These are phyloP conservation scores for Globisporangium irregulare DNA, from an alignment of 352 stramenopile genomes.

Conservation along the genomic window DNA sequence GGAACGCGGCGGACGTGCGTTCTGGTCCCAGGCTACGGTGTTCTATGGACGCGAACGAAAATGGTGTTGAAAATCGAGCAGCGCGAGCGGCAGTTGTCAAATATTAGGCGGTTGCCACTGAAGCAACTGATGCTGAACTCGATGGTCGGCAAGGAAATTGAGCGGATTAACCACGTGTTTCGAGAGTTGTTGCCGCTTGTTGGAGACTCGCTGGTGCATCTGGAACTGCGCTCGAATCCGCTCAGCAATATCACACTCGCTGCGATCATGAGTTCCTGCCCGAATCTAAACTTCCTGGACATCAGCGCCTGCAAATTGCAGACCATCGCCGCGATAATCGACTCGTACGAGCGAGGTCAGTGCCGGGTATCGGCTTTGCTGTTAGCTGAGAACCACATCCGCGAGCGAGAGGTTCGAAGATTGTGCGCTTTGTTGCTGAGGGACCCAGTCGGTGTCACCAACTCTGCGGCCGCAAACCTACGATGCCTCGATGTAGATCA, in stretches of 20 bases:
- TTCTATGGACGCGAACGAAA: conserved; percentile 21
- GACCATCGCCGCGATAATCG: conserved; percentile 29
- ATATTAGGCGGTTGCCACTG: conserved; percentile 7
- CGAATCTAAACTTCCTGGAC: conserved; percentile 31
- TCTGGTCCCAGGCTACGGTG: conserved; percentile 35
- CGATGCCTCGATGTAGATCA: conserved; percentile 31
- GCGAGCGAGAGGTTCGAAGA: conserved; percentile 21
- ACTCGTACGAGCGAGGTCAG: conserved; percentile 16
- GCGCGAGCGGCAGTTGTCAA: not conserved
- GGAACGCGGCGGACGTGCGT: conserved; percentile 23
- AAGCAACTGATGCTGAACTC: conserved; percentile 32
- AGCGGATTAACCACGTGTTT: conserved; percentile 18
- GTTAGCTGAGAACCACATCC: conserved; percentile 36
- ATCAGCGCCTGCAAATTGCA: conserved; percentile 35
- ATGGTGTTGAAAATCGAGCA: not conserved
- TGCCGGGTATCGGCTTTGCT: conserved; percentile 34
- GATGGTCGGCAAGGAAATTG: conserved; percentile 19
- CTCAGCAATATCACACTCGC: conserved; percentile 20
- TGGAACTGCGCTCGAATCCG: conserved; percentile 32
- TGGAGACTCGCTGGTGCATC: conserved; percentile 21
- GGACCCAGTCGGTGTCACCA: conserved; percentile 5
- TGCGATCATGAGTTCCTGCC: conserved; percentile 33
- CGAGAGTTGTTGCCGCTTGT: conserved; percentile 21
- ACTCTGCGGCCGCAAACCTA: conserved; percentile 19
- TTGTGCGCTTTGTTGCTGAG: conserved; percentile 26